phyloP scores from a whole-genome alignment of 306 rosid genomes.

The Malus sieversii region DNA sequence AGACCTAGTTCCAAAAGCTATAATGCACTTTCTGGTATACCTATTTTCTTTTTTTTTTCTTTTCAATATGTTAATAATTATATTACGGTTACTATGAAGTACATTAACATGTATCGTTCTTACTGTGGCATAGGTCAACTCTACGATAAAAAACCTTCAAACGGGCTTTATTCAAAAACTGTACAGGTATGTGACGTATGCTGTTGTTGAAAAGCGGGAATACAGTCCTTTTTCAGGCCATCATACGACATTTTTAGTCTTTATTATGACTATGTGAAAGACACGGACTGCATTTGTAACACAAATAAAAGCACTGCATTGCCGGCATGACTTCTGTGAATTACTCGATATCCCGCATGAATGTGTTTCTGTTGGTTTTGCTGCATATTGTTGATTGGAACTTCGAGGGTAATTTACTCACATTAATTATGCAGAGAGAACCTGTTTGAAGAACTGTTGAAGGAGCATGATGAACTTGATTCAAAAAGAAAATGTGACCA shows the following conservation, averaged over 20 bases:
- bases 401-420: not conserved
- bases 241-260: not conserved
- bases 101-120: slow-evolving; percentile 1
- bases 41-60: not conserved
- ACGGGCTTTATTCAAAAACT: slow-evolving; percentile 22
- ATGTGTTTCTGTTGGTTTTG: not conserved
- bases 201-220: not conserved
- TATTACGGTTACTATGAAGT: not conserved
- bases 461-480: slow-evolving; percentile 22
- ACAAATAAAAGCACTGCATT: not conserved
- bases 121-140: slow-evolving; percentile 28
- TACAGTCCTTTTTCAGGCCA: not conserved
- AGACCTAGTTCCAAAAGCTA: slow-evolving; percentile 41
- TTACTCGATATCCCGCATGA: not conserved
- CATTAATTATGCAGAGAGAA: slow-evolving; percentile 24
- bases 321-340: not conserved
- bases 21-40: slow-evolving; percentile 43
- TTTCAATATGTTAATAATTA: not conserved
- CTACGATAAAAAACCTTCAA: slow-evolving; percentile 28
- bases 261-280: not conserved
- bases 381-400: not conserved
- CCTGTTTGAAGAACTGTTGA: slow-evolving; percentile 37
- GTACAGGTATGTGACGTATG: slow-evolving; percentile 20
- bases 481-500: slow-evolving; percentile 21
- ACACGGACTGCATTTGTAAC: not conserved